Percentiles rank a stretch among this genome's conserved stretches.
Evolutionary conservation across 2,329 filamentous ascomycete genomes (phyloP).

Genomic region (Elsinoe batatas): DNA sequence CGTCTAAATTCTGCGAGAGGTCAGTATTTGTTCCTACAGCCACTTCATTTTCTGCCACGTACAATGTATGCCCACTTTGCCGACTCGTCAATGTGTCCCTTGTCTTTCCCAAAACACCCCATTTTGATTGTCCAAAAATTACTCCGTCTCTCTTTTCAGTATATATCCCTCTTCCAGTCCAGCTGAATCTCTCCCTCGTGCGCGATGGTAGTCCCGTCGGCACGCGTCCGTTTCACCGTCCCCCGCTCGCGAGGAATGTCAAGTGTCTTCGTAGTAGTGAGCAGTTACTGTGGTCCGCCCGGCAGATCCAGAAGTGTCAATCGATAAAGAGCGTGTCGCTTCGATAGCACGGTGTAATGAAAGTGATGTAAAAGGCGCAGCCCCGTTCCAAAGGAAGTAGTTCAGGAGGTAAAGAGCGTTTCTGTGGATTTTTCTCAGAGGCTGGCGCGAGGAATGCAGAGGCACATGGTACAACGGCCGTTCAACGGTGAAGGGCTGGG

Average conservation of each 20-base stretch:
- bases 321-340: slow-evolving; percentile 2
- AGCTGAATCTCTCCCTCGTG: not conserved
- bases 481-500: slow-evolving; percentile 7
- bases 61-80: slow-evolving; percentile 85
- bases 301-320: not conserved
- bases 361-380: slow-evolving; percentile 10
- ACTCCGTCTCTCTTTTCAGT: not conserved
- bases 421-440: slow-evolving; percentile 3
- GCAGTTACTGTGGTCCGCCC: not conserved
- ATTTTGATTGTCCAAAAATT: slow-evolving; percentile 19
- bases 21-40: slow-evolving; percentile 18
- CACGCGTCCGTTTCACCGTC: not conserved
- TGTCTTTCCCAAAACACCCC: slow-evolving; percentile 27
- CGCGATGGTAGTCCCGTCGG: not conserved
- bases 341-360: not conserved
- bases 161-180: not conserved
- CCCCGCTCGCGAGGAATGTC: not conserved
- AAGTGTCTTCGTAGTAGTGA: not conserved
- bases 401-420: slow-evolving; percentile 4
- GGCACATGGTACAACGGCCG: slow-evolving; percentile 11
- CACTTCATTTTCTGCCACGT: too few species aligned
- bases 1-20: slow-evolving; percentile 38
- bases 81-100: slow-evolving; percentile 33
- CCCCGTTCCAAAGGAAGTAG: not conserved
- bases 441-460: slow-evolving; percentile 10